Base-by-base conservation (phyloP, 306 rosid genomes). In the Casuarina cunninghamiana region DNA sequence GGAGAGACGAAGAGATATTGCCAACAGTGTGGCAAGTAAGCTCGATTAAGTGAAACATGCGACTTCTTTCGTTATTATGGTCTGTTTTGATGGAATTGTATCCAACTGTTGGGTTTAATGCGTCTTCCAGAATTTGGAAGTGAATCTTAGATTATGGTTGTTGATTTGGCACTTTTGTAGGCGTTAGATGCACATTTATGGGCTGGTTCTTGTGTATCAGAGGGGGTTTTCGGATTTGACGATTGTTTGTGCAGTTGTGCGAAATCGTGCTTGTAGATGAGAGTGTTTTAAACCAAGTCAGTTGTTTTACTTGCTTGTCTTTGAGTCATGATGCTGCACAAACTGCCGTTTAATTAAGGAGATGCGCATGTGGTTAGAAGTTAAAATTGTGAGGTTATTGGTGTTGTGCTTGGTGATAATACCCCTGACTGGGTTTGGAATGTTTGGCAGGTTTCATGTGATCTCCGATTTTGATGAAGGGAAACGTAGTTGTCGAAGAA, bases 11-110 rank as follows among this genome's bases (percentile, higher is more conserved):
- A 87, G 83, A 86, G 99, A 77, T 96, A 93, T 79, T 96, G 99
- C 67, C 99, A 96, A 75, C 99, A 96, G 93, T 96, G 99, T 74
- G 99, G 99, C 72, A 96, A 96, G 99, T 96, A 79, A 86, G 94
- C 51, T 66, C 12, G 9, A 45, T 21, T 17, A 9, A 58, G 12
- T 58, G 13, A 26, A 8, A 54, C 32, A 7, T 54, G 19, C 6
- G 19, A 2, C 2, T 75, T 8, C 17, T 50, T 8, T 11, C 2
- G 48, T 73, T 10, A 17, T 17, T 76, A 54, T 8, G 21, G 37
- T 21, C 26, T 57, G 15, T 57, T 26, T 32, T 35, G n/a, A 35
- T 3, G 10, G 16, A 60, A 17, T 60, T 61, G 1, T 41, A 61
- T 35, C 17, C 42, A 3, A 60, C 42, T 10, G 67, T 61, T 61